phyloP scores from a whole-genome alignment of 2,329 filamentous ascomycete genomes.

The Myriosclerotinia curreyana region DNA sequence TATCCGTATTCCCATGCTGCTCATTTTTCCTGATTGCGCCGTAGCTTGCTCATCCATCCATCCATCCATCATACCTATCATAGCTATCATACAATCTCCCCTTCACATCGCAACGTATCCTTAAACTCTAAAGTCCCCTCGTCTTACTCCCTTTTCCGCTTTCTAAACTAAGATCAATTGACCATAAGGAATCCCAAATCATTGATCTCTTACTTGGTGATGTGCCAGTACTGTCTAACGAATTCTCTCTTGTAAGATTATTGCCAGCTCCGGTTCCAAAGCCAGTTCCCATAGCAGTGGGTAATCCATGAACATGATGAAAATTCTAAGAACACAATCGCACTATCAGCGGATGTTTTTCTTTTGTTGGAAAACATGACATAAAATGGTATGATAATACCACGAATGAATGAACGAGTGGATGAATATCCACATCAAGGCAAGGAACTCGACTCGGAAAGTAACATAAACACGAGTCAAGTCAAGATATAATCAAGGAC shows the following conservation, averaged over 20 bases:
- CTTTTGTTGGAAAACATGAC: background rate
- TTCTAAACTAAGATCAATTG: conserved; percentile 56
- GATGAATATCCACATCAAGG: background rate
- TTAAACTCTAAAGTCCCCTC: background rate
- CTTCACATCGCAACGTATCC: too few species aligned
- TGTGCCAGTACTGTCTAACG: background rate
- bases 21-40: too few species aligned
- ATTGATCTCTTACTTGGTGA: conserved; percentile 49
- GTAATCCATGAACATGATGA: background rate
- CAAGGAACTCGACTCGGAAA: background rate
- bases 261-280: background rate
- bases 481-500: conserved; percentile 27
- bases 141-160: conserved; percentile 37
- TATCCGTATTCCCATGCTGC: too few species aligned
- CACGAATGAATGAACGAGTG: background rate
- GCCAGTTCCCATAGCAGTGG: background rate
- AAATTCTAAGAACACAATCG: conserved; percentile 26
- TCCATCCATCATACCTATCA: background rate
- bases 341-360: conserved; percentile 31
- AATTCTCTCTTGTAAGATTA: background rate
- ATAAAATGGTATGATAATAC: background rate
- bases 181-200: conserved; percentile 63
- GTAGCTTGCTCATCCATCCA: background rate
- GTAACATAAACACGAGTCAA: background rate
- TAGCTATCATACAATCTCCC: background rate